A percentile compares a stretch with the other conserved stretches of the same genome.
phyloP scores from a whole-genome alignment of 208 protist species.

The Crithidia brevicula region DNA sequence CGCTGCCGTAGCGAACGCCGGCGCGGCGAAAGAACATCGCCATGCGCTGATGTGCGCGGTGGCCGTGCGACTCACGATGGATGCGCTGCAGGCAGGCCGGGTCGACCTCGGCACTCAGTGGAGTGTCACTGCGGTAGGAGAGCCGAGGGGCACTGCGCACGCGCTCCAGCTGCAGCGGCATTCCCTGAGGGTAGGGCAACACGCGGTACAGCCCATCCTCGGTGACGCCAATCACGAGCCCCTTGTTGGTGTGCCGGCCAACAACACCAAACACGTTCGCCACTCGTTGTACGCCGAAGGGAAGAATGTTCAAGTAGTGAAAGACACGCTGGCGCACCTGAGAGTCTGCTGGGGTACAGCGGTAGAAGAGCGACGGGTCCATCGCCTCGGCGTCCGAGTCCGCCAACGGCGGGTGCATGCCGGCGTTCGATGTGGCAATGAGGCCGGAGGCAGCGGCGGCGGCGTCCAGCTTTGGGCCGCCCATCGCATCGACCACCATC shows the following conservation, averaged over 20 bases:
- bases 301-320: slow-evolving; percentile 64
- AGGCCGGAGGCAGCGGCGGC: not conserved
- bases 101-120: slow-evolving; percentile 7
- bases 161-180: slow-evolving; percentile 22
- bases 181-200: slow-evolving; percentile 31
- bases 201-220: slow-evolving; percentile 44
- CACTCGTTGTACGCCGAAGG: slow-evolving; percentile 53
- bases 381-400: slow-evolving; percentile 30
- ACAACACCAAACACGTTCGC: slow-evolving; percentile 54
- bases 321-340: slow-evolving; percentile 50
- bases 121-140: slow-evolving; percentile 18
- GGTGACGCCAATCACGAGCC: slow-evolving; percentile 48
- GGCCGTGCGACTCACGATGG: slow-evolving; percentile 19
- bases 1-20: slow-evolving; percentile 1
- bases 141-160: slow-evolving; percentile 14
- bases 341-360: slow-evolving; percentile 39
- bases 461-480: slow-evolving; percentile 2
- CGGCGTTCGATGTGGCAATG: not conserved
- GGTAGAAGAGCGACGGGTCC: slow-evolving; percentile 30
- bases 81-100: slow-evolving; percentile 18
- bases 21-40: slow-evolving; percentile 8
- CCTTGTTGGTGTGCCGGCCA: slow-evolving; percentile 65
- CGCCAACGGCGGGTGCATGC: not conserved
- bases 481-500: slow-evolving; percentile 4
- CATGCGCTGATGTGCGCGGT: slow-evolving; percentile 10